Percentiles rank a stretch among this genome's conserved stretches.
Evolutionary conservation across 1,284 basidiomycete genomes (phyloP).

Genomic region (Trichosporon ovoides): DNA sequence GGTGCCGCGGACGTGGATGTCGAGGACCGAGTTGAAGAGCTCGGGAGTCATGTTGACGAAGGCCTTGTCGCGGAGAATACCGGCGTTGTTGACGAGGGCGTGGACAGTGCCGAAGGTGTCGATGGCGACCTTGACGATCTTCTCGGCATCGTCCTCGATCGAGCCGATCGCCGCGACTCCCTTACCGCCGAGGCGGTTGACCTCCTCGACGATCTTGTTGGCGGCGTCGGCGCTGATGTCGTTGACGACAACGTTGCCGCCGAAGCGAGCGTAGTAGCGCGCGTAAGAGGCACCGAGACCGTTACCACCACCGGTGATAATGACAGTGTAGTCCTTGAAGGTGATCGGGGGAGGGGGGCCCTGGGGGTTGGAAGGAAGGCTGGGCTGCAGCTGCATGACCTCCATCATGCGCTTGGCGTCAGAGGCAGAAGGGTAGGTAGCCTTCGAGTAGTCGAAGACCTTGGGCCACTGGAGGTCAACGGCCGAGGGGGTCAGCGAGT

Average conservation of each 20-base stretch:
- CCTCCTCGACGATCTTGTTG: conserved; percentile 76
- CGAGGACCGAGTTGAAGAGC: conserved; percentile 91
- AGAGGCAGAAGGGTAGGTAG: conserved; percentile 64
- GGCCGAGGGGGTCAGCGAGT: conserved; percentile 93
- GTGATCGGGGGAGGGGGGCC: conserved; percentile 59
- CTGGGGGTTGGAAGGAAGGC: conserved; percentile 16
- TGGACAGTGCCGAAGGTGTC: conserved; percentile 87
- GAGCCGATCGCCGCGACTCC: conserved; percentile 79
- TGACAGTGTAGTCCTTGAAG: conserved; percentile 85
- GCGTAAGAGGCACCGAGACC: conserved; percentile 92
- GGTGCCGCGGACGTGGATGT: conserved; percentile 69
- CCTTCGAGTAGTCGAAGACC: conserved; percentile 52
- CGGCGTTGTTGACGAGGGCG: conserved; percentile 88
- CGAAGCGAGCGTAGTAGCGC: conserved; percentile 79
- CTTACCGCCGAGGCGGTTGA: conserved; percentile 83
- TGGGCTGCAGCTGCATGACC: conserved; percentile 13
- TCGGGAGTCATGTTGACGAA: conserved; percentile 83
- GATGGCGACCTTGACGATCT: conserved; percentile 79
- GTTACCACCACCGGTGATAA: conserved; percentile 89
- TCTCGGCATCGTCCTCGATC: conserved; percentile 80
- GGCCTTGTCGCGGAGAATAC: conserved; percentile 86
- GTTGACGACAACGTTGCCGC: conserved; percentile 95
- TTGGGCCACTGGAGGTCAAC: conserved; percentile 79
- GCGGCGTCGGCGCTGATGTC: conserved; percentile 86
- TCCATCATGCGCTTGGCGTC: conserved; percentile 62